Base-by-base conservation (phyloP, 2,329 filamentous ascomycete species). In the Xylaria sp. region DNA sequence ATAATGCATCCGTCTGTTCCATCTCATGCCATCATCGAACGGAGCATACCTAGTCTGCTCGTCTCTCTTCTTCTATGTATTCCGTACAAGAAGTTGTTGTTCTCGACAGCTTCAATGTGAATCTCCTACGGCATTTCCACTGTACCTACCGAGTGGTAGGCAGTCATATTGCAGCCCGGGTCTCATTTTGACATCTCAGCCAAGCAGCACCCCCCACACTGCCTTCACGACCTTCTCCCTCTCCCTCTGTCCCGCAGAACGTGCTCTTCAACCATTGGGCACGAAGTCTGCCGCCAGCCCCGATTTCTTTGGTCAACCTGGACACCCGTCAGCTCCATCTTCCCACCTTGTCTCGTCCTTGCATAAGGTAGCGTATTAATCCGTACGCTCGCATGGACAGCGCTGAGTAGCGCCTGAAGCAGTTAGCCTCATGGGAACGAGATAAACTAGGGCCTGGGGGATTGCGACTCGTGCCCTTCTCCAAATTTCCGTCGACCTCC, bases 211-310 rank as follows among this genome's bases (percentile, higher is more conserved):
- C 56, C 59, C 23, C 23, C 71, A 70, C 68, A 72, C 71, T 61
- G 67, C 65, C 54, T 48, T 63, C 67, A 62, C 64, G 55, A 62
- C 68, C 65, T 66, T 63, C 66, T 66, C 61, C 57, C 65, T 66
- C 64, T 67, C 23, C 23, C 55, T 64, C 60, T 61, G 59, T 59
- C 63, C 55, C 67, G 67, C 68, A 69, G 66, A 60, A 57, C 60
- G 62, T 61, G 56, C 64, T 51, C 48, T 61, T 6, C 62, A 63
- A 68, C 71, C 67, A 74, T 75, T 74, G 72, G 73, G 72, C 71
- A 71, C 62, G 59, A 69, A 63, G 69, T 61, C 68, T 67, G 67
- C 68, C 67, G 66, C 68, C 66, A 66, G 63, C 62, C 37, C 67
- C 67, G 63, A 63, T 66, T 63, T 65, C 60, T 65, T 67, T 65